Evolutionary conservation across 225 moss, liverwort and hornwort genomes (phyloP), one percentile per base, ranked within the genome.

Genomic region (Polytrichum formosum): DNA sequence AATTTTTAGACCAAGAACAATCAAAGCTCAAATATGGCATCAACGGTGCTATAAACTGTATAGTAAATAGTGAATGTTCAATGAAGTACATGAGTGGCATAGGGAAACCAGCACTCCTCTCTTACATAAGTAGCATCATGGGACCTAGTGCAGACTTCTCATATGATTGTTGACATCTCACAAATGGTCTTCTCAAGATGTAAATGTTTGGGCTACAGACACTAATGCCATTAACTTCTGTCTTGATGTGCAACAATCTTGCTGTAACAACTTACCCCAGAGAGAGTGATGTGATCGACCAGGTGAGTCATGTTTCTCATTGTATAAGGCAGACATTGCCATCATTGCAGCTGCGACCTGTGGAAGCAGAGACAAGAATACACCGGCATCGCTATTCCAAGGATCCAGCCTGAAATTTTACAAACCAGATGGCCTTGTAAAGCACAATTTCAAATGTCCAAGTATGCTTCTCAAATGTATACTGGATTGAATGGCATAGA

Each of bases 381-480:
- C 65, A 17, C 72, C 65, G 16, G 65, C 67, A 63, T 68, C 61
- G 63, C 71, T 65, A 59, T 58, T 75, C 82, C 75, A 69, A 10
- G 75, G 82, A 65, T 82, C 72, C 53, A 82, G 70, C 82, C 82
- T 82, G 65, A 46, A 9, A 46, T 46, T 46, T 46, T 46, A 46
- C 46, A 46, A 46, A 46, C 37, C 46, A 46, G 46, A 46, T 16
- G 13, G 16, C 46, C 46, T 46, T 46, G 46, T 46, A 46, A 46
- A 16, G 37, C 46, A 46, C 4, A 46, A 16, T 46, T 46, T 46
- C 16, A 46, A 35, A 46, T 46, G 46, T 46, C 46, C 46, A 46
- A 46, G 46, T 46, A 46, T 13, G 46, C 46, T 46, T 46, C 46
- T 9, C 8, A 46, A 46, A 46, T 46, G 46, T 16, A 4, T 4